A percentile compares a stretch with the other conserved stretches of the same genome.
phyloP scores from a whole-genome alignment of 2,329 filamentous ascomycete species.

The Ophiosphaerella herpotricha region DNA sequence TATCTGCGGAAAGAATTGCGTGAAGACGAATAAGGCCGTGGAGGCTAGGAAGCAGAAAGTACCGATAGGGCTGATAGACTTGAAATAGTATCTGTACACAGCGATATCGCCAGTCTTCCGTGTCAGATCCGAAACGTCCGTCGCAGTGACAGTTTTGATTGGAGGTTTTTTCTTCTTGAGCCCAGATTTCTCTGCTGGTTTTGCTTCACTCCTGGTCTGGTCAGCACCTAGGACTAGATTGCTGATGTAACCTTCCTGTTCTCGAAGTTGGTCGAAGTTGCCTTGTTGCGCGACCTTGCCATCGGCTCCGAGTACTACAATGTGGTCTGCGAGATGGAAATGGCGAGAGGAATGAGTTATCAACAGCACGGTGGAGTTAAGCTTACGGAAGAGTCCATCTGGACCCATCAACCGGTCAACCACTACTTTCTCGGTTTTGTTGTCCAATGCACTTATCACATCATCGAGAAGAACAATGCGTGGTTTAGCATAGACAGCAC shows the following conservation, averaged over 20 bases:
- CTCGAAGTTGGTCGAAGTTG: slow-evolving; percentile 38
- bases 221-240: slow-evolving; percentile 12
- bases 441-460: slow-evolving; percentile 53
- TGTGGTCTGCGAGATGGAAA: slow-evolving; percentile 45
- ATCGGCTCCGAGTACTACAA: slow-evolving; percentile 45
- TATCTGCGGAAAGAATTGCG: slow-evolving; percentile 28
- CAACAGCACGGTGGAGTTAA: slow-evolving; percentile 23
- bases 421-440: slow-evolving; percentile 50
- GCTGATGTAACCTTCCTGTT: slow-evolving; percentile 28
- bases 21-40: slow-evolving; percentile 22
- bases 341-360: slow-evolving; percentile 17
- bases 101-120: slow-evolving; percentile 15
- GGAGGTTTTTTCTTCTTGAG: slow-evolving; percentile 8
- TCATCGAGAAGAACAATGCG: slow-evolving; percentile 54
- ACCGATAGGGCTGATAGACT: slow-evolving; percentile 14
- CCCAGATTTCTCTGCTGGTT: slow-evolving; percentile 5
- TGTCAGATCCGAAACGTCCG: slow-evolving; percentile 1
- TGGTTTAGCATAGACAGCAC: slow-evolving; percentile 54
- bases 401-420: slow-evolving; percentile 50
- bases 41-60: slow-evolving; percentile 17
- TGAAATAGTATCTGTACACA: slow-evolving; percentile 26
- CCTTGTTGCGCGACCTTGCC: slow-evolving; percentile 44
- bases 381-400: slow-evolving; percentile 47
- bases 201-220: background rate
- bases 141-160: slow-evolving; percentile 1